Conservation (phyloP, 345 rosid species). For the Populus pruinosa region DNA sequence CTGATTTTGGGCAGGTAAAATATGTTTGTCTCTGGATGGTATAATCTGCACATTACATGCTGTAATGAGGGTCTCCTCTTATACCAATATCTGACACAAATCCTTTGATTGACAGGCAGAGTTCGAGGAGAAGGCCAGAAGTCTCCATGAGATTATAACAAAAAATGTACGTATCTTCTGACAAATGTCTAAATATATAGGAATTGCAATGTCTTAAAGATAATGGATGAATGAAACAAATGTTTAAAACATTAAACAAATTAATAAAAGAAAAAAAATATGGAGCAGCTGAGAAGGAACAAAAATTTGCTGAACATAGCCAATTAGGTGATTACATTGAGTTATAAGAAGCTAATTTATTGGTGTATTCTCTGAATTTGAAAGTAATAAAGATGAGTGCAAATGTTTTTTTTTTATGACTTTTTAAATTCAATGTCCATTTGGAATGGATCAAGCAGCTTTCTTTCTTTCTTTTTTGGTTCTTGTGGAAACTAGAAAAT, state of each 20-base stretch:
- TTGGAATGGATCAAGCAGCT: neutral
- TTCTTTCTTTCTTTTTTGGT: no score
- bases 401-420: neutral
- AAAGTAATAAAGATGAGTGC: neutral
- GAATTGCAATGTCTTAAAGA: neutral
- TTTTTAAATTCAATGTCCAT: neutral
- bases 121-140: slow-evolving; percentile 40
- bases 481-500: neutral
- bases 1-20: no score
- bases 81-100: slow-evolving; percentile 5
- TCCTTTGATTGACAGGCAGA: slow-evolving; percentile 40
- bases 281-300: neutral
- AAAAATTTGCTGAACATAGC: neutral
- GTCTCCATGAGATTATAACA: slow-evolving; percentile 49
- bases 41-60: neutral
- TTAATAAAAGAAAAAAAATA: neutral
- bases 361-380: neutral
- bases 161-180: slow-evolving; percentile 36
- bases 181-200: neutral
- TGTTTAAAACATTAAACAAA: no score
- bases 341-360: no score
- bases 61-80: neutral
- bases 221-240: neutral
- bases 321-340: no score
- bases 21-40: neutral